Base-by-base conservation (phyloP, 768 basidiomycete species). In the Leccinum variicolor region DNA sequence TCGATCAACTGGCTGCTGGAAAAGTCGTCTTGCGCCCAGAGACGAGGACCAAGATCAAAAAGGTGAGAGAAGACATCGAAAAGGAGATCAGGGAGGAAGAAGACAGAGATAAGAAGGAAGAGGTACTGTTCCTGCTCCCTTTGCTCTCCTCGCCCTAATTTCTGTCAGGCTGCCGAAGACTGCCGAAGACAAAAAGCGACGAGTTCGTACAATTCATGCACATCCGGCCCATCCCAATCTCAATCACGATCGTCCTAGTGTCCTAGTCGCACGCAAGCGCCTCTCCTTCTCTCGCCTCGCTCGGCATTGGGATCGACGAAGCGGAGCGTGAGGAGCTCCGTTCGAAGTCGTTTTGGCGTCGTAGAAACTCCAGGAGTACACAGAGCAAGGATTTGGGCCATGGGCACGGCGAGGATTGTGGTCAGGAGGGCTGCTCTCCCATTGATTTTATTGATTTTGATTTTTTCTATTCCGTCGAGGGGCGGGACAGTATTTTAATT, bases 41-140 rank as follows among this genome's bases (percentile, higher is more conserved):
- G 76, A 94, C 92, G 50, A 84, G 82, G 67, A 69, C 69, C 45
- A 96, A 95, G 76, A 79, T 95, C 52, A 82, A 78, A 69, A 90
- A 84, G 72, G 78, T 77, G 23, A 80, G 94, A 51, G 86, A 93
- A 52, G 87, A 87, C 15, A 73, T 92, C 29, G 84, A 86, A 53
- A 85, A 82, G 64, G 76, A 79, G 19, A 77, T 97, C 57, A 85
- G 79, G 69, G 83, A 85, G 56, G 90, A 92, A 52, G 74, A 80
- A 6, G 78, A 76, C 66, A 84, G 72, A 69, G 89, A 89, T 63
- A 82, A 84, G 73, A 83, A 79, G 66, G 88, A 91, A 69, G 88
- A 90, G 77, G 86, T 83, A 28, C 75, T 69, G 33, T 29, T 19
- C 21, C 50, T 53, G 29, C 23, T 43, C 41, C 5, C 5, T 5